Evolutionary conservation across 495 filamentous ascomycete species (phyloP), one percentile per base, ranked within the genome.

Genomic region (Chaetomium tenue): DNA sequence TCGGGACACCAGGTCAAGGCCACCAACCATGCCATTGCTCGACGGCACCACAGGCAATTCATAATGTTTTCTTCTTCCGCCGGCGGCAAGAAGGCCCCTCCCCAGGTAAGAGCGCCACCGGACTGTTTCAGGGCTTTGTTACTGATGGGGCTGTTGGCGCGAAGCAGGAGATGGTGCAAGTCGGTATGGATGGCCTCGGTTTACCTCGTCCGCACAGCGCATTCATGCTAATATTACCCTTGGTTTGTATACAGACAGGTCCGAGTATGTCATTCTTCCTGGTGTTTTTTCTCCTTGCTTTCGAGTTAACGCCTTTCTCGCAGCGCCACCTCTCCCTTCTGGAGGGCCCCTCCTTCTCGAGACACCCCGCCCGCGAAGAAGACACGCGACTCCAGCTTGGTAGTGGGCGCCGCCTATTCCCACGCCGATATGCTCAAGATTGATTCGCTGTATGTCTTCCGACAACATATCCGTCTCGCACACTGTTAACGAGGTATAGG

Each of bases 131-230:
- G 54, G 66, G 25, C 26, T 22, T 39, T 46, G 18, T 28, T 60
- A 51, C 72, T 71, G 66, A 75, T 75, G 75, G 33, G 9, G 69
- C 76, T 69, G 63, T 70, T 62, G 62, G 63, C 65, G 39, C 61
- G 58, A 58, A 70, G 53, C 73, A 98, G 93, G 93, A 98, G 86
- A 98, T 98, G 94, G 91, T 96, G 67, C 93, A 98, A 88, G 92
- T 98, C 83, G 94, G 94, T 97, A 86, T 71, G 79, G 76, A 46
- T 9, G 33, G 37, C 13, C 20, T 20, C 28, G 11, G 20, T 6
- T 6, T 18, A 8, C 12, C 28, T 2, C 47, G 28, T 48, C 44
- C 15, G 23, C 23, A 3, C 33, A 51, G 62, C 47, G 56, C 66
- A 15, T 60, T 20, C 52, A 66, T 68, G 59, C 77, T 81, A 67